phyloP scores from a whole-genome alignment of 306 rosid genomes.

The Canavalia ensiformis region DNA sequence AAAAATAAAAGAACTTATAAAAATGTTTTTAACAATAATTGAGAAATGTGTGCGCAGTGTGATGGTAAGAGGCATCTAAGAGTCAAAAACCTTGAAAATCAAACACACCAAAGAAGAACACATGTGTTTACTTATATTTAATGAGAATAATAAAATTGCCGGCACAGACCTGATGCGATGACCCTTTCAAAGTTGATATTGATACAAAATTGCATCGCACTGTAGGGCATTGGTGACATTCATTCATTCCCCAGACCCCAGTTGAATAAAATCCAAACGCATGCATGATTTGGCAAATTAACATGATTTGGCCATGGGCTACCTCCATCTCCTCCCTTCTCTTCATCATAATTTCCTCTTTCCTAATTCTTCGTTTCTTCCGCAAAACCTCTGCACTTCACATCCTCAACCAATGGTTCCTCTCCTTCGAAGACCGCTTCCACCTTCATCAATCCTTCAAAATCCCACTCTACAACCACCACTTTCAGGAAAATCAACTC shows the following conservation, averaged over 20 bases:
- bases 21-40: not conserved
- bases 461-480: constrained; percentile 67
- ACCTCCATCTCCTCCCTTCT: constrained; percentile 45
- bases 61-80: not conserved
- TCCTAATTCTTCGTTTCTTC: constrained; percentile 55
- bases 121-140: not conserved
- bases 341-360: constrained; percentile 47
- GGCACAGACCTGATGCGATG: constrained; percentile 49
- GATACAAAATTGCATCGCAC: constrained; percentile 10
- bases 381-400: constrained; percentile 70
- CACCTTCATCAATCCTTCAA: constrained; percentile 77
- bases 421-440: constrained; percentile 61
- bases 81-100: constrained; percentile 55
- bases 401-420: constrained; percentile 65
- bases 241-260: not conserved
- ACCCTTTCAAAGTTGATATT: constrained; percentile 46
- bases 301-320: constrained; percentile 41
- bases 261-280: not conserved
- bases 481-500: constrained; percentile 77
- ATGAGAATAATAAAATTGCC: constrained; percentile 50
- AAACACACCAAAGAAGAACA: constrained; percentile 48
- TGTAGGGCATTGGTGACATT: not conserved
- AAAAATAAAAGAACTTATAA: not conserved
- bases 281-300: not conserved
- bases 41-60: constrained; percentile 31